phyloP scores from a whole-genome alignment of 306 rosid species.

The Quercus parvula region DNA sequence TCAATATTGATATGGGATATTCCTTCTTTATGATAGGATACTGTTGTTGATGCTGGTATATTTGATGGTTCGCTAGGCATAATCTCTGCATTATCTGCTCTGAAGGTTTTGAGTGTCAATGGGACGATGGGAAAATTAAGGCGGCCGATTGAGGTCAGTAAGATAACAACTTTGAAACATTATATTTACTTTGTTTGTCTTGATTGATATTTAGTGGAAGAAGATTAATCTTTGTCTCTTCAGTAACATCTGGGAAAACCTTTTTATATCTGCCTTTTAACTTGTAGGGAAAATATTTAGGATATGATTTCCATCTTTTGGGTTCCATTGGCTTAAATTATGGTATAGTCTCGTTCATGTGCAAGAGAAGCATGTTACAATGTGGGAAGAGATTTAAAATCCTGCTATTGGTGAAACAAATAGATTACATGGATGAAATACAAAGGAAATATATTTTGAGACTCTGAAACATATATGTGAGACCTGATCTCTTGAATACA shows the following conservation, averaged over 20 bases:
- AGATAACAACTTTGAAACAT: not conserved
- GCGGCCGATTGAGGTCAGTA: conserved; percentile 79
- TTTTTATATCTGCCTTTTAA: not conserved
- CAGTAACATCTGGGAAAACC: not conserved
- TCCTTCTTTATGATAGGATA: conserved; percentile 51
- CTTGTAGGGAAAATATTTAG: not conserved
- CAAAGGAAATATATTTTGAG: not conserved
- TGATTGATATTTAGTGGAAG: not conserved
- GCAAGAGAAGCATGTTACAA: not conserved
- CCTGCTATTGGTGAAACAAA: not conserved
- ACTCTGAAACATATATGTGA: not conserved
- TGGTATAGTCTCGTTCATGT: not conserved
- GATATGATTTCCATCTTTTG: not conserved
- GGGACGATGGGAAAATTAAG: conserved; percentile 56
- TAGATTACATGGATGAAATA: not conserved
- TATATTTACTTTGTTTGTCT: not conserved
- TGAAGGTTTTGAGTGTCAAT: conserved; percentile 58
- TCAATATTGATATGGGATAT: conserved; percentile 6
- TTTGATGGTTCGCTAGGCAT: conserved; percentile 92
- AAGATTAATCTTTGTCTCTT: not conserved
- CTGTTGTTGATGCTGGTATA: conserved; percentile 91
- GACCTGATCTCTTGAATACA: not conserved
- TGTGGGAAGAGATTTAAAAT: not conserved
- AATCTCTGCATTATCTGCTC: conserved; percentile 74
- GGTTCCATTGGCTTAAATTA: not conserved